Conservation (phyloP, 2,329 filamentous ascomycete genomes). For the Penicillium hordei region DNA sequence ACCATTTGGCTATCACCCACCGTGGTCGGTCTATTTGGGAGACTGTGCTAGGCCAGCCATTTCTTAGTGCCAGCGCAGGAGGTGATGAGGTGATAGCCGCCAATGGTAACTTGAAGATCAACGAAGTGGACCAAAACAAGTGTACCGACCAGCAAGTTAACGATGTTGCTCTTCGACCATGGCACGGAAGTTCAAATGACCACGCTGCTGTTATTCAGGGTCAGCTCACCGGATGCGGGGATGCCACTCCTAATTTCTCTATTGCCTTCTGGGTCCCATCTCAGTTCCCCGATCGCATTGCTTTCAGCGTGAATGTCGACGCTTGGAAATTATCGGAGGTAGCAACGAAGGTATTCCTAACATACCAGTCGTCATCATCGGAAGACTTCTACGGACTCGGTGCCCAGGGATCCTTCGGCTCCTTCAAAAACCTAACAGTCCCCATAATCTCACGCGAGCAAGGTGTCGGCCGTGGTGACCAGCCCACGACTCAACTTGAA, state of each 20-base stretch:
- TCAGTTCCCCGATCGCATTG: conserved; percentile 21
- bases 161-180: conserved; percentile 6
- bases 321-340: conserved; percentile 1
- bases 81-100: conserved; percentile 20
- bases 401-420: conserved; percentile 27
- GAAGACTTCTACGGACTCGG: conserved; percentile 30
- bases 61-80: conserved; percentile 25
- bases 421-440: conserved; percentile 27
- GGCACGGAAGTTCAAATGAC: conserved; percentile 13
- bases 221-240: conserved; percentile 19
- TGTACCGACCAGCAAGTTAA: conserved; percentile 20
- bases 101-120: conserved; percentile 29
- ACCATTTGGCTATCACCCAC: conserved; percentile 14
- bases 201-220: conserved; percentile 19
- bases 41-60: conserved; percentile 15
- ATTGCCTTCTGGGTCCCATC: conserved; percentile 21
- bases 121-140: conserved; percentile 21
- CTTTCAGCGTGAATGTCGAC: conserved; percentile 18
- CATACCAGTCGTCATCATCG: conserved; percentile 18
- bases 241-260: conserved; percentile 11
- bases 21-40: conserved; percentile 16
- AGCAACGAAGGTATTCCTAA: conserved; percentile 20
- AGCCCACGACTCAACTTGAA: conserved; percentile 23
- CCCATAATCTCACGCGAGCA: conserved; percentile 28
- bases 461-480: conserved; percentile 27